Evolutionary conservation across 805 yeast genomes (phyloP), one percentile per base, ranked within the genome.

Genomic region (Cyberlindnera euphorbiae): DNA sequence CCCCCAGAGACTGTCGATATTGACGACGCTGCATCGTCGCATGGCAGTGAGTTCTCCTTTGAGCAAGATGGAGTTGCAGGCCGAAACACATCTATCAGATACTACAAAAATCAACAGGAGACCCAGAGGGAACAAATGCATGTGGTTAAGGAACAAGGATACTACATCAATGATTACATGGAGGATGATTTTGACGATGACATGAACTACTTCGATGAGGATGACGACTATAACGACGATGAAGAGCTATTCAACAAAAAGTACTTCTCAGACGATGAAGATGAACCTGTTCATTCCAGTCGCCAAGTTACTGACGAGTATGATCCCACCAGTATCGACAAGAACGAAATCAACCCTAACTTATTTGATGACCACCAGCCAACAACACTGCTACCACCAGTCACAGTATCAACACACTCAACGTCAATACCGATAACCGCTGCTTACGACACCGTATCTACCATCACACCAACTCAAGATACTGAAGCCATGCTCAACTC

Each of bases 41-140:
- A 40, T 7, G 49, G 38, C 12, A 57, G 62, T 33, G 53, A 62
- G 36, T 77, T 75, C 44, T 75, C 81, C 1, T 77, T 77, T 44
- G 76, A 72, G 32, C 61, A 63, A 28, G 67, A 64, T 13, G 58
- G 55, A 2, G 46, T 57, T 7, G 64, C 71, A n/a, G 76, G 75
- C 4, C 60, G 82, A 41, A 73, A 74, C 36, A 60, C 72, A 2
- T 75, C 81, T 0, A 66, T 71, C 16, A 69, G 72, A 39, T 75
- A 75, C 50, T 75, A 77, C 50, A 71, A 71, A 35, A 48, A 52
- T 4, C 47, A 44, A 4, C 32, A 38, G 5, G 52, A 60, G 30
- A 41, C 45, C 1, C 41, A 44, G 3, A 28, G 31, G 7, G 46
- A 43, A 6, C 39, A 41, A 13, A 27, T 30, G 7, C 36, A 33